Evolutionary conservation across 1,139 yeast species (phyloP).

Genomic region (Lodderomyces margitis): DNA sequence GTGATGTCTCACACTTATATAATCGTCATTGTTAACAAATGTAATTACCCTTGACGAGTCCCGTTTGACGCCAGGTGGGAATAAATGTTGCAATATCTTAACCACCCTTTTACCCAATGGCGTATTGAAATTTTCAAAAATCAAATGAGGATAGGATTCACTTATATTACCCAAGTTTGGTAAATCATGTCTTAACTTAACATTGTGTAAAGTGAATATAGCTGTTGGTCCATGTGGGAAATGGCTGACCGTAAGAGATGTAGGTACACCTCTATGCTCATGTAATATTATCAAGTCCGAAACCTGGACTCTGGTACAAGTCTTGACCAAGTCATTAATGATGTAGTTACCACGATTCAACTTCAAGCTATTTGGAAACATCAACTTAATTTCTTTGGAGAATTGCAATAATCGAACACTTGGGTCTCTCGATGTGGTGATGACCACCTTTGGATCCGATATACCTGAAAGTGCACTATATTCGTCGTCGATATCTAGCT

Average conservation of each 20-base stretch:
- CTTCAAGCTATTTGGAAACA: constrained; percentile 87
- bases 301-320: constrained; percentile 68
- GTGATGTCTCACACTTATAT: constrained; percentile 91
- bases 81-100: constrained; percentile 78
- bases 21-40: constrained; percentile 87
- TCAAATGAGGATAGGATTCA: constrained; percentile 90
- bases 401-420: constrained; percentile 82
- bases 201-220: constrained; percentile 90
- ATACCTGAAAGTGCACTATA: constrained; percentile 85
- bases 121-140: constrained; percentile 88
- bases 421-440: constrained; percentile 93
- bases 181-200: constrained; percentile 89
- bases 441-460: constrained; percentile 86
- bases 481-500: constrained; percentile 70
- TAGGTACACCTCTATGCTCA: constrained; percentile 98
- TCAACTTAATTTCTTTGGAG: constrained; percentile 83
- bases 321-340: constrained; percentile 78
- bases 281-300: constrained; percentile 85
- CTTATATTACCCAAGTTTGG: constrained; percentile 82
- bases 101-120: constrained; percentile 81
- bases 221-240: constrained; percentile 99
- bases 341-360: constrained; percentile 92
- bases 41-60: constrained; percentile 83
- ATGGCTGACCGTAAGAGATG: constrained; percentile 87
- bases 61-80: constrained; percentile 95